Evolutionary conservation across 2,329 filamentous ascomycete species (phyloP), one percentile per base, ranked within the genome.

Genomic region (Alternaria rosae): DNA sequence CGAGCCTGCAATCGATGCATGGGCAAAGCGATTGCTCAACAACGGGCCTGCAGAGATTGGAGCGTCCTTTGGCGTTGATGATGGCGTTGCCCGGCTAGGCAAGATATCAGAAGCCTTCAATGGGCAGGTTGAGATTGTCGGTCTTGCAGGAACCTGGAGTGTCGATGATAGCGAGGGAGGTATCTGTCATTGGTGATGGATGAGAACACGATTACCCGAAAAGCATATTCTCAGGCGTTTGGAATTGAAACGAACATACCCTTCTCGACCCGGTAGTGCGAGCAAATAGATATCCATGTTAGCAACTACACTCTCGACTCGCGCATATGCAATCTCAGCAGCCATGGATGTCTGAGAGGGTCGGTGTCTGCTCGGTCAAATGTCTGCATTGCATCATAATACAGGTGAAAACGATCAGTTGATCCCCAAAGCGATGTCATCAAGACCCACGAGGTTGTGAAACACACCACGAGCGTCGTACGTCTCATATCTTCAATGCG

Each of bases 71-170:
- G 66, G 57, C 21, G 35, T 69, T 28, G 59, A 57, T 9, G 66
- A 69, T 38, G 88, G 75, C 21, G 68, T 77, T 45, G 76, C 71
- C 8, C 72, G 83, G 13, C 69, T 88, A 59, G 85, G 83, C 44
- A 86, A 85, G 69, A 76, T 86, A 47, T 83, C 81, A 20, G 85
- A 87, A 72, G 81, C 85, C 41, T 79, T 84, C 1, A 82, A 85
- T 66, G 86, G 85, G 2, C 83, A 86, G 64, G 78, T 86, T 26
- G 83, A 87, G 72, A 82, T 88, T 61, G 86, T 89, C 57, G 94
- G 94, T 0, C 81, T 97, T 54, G 93, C 93, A 6, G 92, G 92
- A 3, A 90, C 88, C 0, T 97, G 94, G 94, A 91, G 89, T n/a
- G 90, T 95, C 75, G 92, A 96, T 72, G 92, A 97, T 60, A 89